Evolutionary conservation across 345 rosid species (phyloP), one percentile per base, ranked within the genome.

Genomic region (Camelina laxa): DNA sequence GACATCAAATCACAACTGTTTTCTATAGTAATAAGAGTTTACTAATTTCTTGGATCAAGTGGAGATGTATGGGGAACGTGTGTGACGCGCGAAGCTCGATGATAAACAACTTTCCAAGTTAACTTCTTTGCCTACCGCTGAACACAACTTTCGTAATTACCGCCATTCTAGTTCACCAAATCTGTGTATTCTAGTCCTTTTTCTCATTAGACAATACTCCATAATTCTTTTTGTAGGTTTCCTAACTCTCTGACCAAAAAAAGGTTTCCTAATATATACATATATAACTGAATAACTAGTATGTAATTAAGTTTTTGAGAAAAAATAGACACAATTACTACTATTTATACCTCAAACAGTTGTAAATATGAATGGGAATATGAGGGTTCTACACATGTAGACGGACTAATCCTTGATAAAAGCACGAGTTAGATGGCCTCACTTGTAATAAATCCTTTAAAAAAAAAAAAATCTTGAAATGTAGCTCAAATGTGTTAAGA

Each of bases 41-140:
- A 41, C 74, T 41, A 61, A 51, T 60, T 51, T 64, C 64, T 75
- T 69, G 74, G 79, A 75, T 75, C 74, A 61, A 41, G 63, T 41
- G 67, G 54, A 61, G 74, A 75, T 60, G 39, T 69, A 41, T 33
- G 7, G 74, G 57, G 57, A 55, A 75, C 49, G 79, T 75, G 79
- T 39, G 74, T 68, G 38, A 69, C 53, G 54, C 74, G 33, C 56
- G 69, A 68, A 60, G n/a, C 64, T 53, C 64, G 20, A 60, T 38
- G 27, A 2, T 75, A 20, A 68, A 75, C 69, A 61, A 75, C 63
- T 75, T 61, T 61, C 65, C 48, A 75, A 61, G 79, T 60, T 51
- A 67, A 60, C 64, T 68, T 68, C 22, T 51, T 39, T 67, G 48
- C 66, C 36, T 49, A 22, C 45, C 39, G 48, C 31, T 57, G 12